phyloP scores from a whole-genome alignment of 169 alveolate species.

The Eimeria tenella region DNA sequence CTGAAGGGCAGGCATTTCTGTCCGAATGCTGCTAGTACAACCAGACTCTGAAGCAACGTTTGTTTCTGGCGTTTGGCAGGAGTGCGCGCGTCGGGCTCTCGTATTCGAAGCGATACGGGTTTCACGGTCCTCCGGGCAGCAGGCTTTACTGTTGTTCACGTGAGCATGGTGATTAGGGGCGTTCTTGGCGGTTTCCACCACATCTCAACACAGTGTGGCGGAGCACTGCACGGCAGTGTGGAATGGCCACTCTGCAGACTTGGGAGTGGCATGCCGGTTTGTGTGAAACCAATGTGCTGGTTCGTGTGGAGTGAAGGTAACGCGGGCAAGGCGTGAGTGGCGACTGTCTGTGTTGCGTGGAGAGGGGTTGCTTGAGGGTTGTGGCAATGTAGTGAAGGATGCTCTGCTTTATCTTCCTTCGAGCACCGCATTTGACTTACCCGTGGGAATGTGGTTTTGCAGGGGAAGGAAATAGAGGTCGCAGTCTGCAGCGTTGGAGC shows the following conservation, averaged over 20 bases:
- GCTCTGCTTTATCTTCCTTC: constrained; percentile 21
- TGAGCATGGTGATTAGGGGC: too few relatives aligned
- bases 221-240: too few relatives aligned
- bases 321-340: too few relatives aligned
- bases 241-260: background rate
- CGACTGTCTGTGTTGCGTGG: background rate
- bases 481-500: constrained; percentile 35
- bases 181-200: too few relatives aligned
- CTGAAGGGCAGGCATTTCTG: constrained; percentile 26
- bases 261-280: background rate
- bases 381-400: background rate
- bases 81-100: too few relatives aligned
- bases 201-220: too few relatives aligned
- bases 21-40: constrained; percentile 51
- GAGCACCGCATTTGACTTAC: constrained; percentile 67
- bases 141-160: too few relatives aligned
- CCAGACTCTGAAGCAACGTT: constrained; percentile 68
- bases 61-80: too few relatives aligned
- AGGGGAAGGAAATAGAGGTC: constrained; percentile 43
- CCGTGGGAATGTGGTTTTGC: constrained; percentile 55
- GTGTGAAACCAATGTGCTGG: too few relatives aligned
- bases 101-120: too few relatives aligned
- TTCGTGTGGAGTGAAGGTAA: too few relatives aligned
- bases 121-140: too few relatives aligned
- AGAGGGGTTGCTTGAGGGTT: background rate